These are phyloP conservation scores for Alternaria longipes DNA, from an alignment of 2,329 filamentous ascomycete genomes.

Conservation along the genomic window DNA sequence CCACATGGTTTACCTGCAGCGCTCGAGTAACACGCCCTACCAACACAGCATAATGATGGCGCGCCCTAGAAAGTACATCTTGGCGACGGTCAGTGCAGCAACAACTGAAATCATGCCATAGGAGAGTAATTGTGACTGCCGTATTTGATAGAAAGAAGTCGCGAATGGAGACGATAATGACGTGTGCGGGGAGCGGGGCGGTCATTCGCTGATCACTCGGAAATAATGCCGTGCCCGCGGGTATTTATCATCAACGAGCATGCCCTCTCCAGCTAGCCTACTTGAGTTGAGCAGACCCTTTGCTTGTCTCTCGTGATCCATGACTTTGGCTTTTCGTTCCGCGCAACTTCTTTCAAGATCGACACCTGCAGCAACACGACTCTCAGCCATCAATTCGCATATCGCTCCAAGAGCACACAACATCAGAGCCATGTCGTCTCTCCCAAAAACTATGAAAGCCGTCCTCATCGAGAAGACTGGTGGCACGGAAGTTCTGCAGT, in stretches of 20 bases:
- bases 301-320: slow-evolving; percentile 8
- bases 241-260: slow-evolving; percentile 18
- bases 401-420: slow-evolving; percentile 19
- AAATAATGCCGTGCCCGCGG: not conserved
- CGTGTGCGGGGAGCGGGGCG: slow-evolving; percentile 18
- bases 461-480: slow-evolving; percentile 77
- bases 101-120: not conserved
- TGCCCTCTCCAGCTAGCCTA: not conserved
- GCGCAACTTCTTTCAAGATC: slow-evolving; percentile 13
- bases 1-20: not conserved
- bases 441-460: slow-evolving; percentile 76
- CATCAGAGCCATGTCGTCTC: slow-evolving; percentile 54
- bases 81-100: not conserved
- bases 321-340: slow-evolving; percentile 28
- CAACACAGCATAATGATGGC: not conserved
- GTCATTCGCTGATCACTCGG: slow-evolving; percentile 3
- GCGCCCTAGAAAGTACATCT: not conserved
- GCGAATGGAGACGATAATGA: slow-evolving; percentile 10
- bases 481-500: slow-evolving; percentile 75
- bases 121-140: not conserved
- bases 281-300: not conserved
- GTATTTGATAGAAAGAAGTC: not conserved
- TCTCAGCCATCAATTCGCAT: slow-evolving; percentile 29
- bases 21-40: not conserved
- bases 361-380: slow-evolving; percentile 28